A percentile compares a stretch with the other conserved stretches of the same genome.
phyloP scores from a whole-genome alignment of 192 early-diverging fungal genomes.

The Backusella westeae region DNA sequence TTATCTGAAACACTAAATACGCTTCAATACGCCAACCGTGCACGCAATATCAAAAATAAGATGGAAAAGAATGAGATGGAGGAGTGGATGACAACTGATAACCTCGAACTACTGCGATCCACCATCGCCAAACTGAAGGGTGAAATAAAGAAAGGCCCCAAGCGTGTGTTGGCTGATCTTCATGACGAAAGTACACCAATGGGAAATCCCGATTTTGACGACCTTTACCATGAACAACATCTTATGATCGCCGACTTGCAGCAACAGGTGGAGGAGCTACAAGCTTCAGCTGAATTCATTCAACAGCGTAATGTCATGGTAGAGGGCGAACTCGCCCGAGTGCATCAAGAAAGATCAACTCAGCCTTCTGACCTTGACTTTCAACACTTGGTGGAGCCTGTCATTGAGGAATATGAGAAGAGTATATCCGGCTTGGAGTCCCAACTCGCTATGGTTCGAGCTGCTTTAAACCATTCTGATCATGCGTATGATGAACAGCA shows the following conservation, averaged over 20 bases:
- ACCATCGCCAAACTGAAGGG: conserved; percentile 61
- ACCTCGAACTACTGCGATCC: conserved; percentile 63
- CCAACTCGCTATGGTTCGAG: conserved; percentile 56
- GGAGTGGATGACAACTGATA: conserved; percentile 62
- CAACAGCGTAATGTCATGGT: conserved; percentile 16
- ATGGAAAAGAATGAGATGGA: conserved; percentile 71
- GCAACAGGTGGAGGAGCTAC: conserved; percentile 17
- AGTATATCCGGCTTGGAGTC: conserved; percentile 59
- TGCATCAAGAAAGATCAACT: not conserved
- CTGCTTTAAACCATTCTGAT: conserved; percentile 55
- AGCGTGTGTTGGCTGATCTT: not conserved
- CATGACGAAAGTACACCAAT: conserved; percentile 14
- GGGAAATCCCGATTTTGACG: conserved; percentile 16
- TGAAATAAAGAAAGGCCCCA: conserved; percentile 48
- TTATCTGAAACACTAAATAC: conserved; percentile 93
- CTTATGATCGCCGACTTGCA: conserved; percentile 18
- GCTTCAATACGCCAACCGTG: conserved; percentile 93
- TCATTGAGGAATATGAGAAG: conserved; percentile 72
- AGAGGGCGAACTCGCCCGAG: conserved; percentile 18
- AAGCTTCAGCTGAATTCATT: not conserved
- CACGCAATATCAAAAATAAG: conserved; percentile 93
- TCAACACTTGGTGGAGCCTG: conserved; percentile 60
- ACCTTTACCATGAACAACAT: conserved; percentile 23
- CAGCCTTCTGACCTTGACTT: conserved; percentile 35
- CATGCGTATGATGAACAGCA: conserved; percentile 56